Evolutionary conservation across 495 filamentous ascomycete species (phyloP).

Genomic region (Aspergillus biplanus): DNA sequence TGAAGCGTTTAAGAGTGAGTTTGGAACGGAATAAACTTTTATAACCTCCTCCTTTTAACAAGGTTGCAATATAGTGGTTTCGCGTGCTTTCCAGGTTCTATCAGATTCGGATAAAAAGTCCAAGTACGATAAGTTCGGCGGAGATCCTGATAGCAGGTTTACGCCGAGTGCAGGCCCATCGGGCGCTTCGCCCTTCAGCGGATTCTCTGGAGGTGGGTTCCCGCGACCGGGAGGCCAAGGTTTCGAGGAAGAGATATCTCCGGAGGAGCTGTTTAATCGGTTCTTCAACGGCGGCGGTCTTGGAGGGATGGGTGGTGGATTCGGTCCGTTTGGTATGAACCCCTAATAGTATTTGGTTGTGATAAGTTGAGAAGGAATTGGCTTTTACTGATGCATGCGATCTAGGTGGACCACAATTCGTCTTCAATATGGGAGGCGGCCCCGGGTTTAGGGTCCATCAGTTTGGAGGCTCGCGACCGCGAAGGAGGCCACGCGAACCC

Average conservation of each 20-base stretch:
- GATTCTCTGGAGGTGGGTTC: conserved; percentile 66
- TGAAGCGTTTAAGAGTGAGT: conserved; percentile 91
- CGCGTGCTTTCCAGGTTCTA: conserved; percentile 88
- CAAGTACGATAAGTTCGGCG: conserved; percentile 84
- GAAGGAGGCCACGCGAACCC: conserved; percentile 70
- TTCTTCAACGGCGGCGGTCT: conserved; percentile 78
- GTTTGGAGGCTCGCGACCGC: conserved; percentile 71
- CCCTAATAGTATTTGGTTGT: not conserved
- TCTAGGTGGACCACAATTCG: conserved; percentile 78
- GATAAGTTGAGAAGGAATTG: conserved; percentile 6
- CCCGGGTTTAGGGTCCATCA: conserved; percentile 84
- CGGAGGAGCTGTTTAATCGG: conserved; percentile 93
- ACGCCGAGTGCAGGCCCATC: conserved; percentile 55
- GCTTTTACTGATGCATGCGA: conserved; percentile 26
- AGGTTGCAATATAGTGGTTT: conserved; percentile 67
- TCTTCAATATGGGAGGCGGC: conserved; percentile 88
- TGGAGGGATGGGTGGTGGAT: conserved; percentile 59
- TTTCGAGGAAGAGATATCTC: conserved; percentile 91
- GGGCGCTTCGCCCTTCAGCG: conserved; percentile 64
- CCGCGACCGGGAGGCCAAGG: conserved; percentile 47
- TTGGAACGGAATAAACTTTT: not conserved
- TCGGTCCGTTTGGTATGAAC: conserved; percentile 61
- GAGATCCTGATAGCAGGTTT: conserved; percentile 88
- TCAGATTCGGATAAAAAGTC: conserved; percentile 91
- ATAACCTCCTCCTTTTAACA: conserved; percentile 3